Evolutionary conservation across 2,329 filamentous ascomycete species (phyloP), one percentile per base, ranked within the genome.

Genomic region (Colletotrichum sp.): DNA sequence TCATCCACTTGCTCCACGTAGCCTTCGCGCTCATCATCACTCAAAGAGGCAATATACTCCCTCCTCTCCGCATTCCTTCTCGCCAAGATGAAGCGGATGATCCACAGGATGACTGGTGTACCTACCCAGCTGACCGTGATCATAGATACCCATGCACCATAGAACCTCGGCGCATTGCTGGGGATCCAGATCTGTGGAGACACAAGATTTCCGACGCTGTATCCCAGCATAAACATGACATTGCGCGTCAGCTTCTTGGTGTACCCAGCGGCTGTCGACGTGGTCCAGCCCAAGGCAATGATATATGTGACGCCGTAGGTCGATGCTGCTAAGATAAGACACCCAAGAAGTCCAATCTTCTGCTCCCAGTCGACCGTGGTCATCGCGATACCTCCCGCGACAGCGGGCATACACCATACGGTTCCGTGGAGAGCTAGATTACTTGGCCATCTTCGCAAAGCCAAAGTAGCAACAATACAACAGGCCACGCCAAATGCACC

Each of bases 181-280:
- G 78, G 73, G 8, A 80, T 79, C 82, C 82, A 86, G 5, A 86
- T 78, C 58, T 86, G 84, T 1, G 84, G 84, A 1, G 82, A 84
- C n/a, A 85, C 80, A 8, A 86, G 81, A 34, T 84, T 85, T 5
- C 81, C 80, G 2, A 84, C 73, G 12, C 82, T 81, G 12, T 83
- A 84, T 1, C 84, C 86, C 1, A 85, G 74, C 79, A 85, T 84
- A 65, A 85, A 85, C 71, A 86, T 78, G 16, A 82, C 84, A 21
- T 84, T 85, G 26, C 84, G 81, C 2, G 85, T 86, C 4, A 86
- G 83, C 76, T 87, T 87, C 78, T 87, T 87, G 0, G 86, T 87
- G 73, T 86, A 85, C 2, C 86, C 84, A 0, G 84, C 83, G 78
- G 80, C 79, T 28, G 79, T 81, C 3, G 83, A 84, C 5, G 83